Conservation (phyloP, 1,139 yeast genomes). For the Scheffersomyces titani region DNA sequence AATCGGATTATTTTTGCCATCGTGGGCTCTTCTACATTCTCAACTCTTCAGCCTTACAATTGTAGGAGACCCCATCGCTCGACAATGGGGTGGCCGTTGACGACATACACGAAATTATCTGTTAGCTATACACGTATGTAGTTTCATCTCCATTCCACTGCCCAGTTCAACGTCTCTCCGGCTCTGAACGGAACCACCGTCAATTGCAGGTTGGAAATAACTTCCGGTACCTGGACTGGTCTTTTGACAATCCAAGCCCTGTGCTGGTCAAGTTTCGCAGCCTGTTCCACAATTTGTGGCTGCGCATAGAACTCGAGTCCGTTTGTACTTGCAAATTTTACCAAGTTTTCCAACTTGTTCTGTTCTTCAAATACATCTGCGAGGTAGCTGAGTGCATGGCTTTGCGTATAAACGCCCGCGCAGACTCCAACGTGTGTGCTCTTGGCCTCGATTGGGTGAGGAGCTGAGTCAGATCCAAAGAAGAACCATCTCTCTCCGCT, state of each 20-base stretch:
- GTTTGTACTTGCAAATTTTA: slow-evolving; percentile 71
- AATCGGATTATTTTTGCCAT: background rate
- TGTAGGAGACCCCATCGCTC: background rate
- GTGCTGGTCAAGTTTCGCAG: slow-evolving; percentile 48
- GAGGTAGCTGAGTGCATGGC: slow-evolving; percentile 76
- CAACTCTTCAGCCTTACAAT: background rate
- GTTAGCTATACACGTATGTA: background rate
- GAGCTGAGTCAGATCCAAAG: slow-evolving; percentile 97
- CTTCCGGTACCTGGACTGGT: slow-evolving; percentile 58
- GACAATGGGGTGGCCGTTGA: background rate
- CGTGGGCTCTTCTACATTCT: background rate
- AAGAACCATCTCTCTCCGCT: slow-evolving; percentile 92
- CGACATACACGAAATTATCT: background rate
- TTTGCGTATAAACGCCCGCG: slow-evolving; percentile 96
- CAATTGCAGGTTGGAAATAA: slow-evolving; percentile 46
- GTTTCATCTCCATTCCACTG: slow-evolving; percentile 65
- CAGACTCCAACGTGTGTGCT: slow-evolving; percentile 82
- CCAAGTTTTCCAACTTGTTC: slow-evolving; percentile 64
- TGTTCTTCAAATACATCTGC: slow-evolving; percentile 81
- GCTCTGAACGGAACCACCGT: slow-evolving; percentile 89
- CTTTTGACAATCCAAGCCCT: slow-evolving; percentile 47
- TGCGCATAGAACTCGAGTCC: slow-evolving; percentile 74
- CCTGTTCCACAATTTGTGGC: slow-evolving; percentile 30
- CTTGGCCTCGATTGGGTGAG: slow-evolving; percentile 83
- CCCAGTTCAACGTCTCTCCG: slow-evolving; percentile 73